Percentiles rank a stretch among this genome's conserved stretches.
phyloP scores from a whole-genome alignment of 768 basidiomycete species.

The Russula foetens region DNA sequence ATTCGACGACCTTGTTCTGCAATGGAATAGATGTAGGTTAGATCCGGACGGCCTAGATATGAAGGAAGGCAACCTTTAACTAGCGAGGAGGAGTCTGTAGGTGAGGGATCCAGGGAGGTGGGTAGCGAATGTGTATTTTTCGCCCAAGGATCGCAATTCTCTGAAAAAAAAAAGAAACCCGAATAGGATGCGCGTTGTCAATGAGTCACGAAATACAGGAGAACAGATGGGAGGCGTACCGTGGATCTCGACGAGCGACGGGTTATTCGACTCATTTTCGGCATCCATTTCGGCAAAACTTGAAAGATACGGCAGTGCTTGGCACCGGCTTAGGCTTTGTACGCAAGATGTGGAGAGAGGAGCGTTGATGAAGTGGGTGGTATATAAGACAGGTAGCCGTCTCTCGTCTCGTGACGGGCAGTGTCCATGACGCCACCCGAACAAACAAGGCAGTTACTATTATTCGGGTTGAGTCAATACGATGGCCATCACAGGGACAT shows the following conservation, averaged over 20 bases:
- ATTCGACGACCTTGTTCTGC: not conserved
- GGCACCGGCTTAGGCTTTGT: not conserved
- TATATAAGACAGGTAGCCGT: not conserved
- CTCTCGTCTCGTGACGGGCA: not conserved
- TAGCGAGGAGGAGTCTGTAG: not conserved
- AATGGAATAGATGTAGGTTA: not conserved
- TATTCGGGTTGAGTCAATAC: not conserved
- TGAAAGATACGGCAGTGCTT: conserved; percentile 2
- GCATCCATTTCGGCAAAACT: not conserved
- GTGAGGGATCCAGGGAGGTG: not conserved
- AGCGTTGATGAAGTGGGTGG: not conserved
- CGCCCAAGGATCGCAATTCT: not conserved
- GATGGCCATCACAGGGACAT: not conserved
- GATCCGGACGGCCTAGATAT: not conserved
- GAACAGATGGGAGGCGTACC: not conserved
- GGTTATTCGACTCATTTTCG: not conserved
- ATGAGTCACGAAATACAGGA: not conserved
- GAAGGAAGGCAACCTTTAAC: not conserved
- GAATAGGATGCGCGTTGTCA: not conserved
- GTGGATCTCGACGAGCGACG: not conserved
- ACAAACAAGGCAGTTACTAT: not conserved
- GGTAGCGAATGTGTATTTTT: not conserved
- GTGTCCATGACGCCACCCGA: not conserved
- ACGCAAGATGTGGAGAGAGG: not conserved
- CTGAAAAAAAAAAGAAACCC: not conserved